Evolutionary conservation across 1,284 basidiomycete genomes (phyloP), one percentile per base, ranked within the genome.

Genomic region (Irpex sp.): DNA sequence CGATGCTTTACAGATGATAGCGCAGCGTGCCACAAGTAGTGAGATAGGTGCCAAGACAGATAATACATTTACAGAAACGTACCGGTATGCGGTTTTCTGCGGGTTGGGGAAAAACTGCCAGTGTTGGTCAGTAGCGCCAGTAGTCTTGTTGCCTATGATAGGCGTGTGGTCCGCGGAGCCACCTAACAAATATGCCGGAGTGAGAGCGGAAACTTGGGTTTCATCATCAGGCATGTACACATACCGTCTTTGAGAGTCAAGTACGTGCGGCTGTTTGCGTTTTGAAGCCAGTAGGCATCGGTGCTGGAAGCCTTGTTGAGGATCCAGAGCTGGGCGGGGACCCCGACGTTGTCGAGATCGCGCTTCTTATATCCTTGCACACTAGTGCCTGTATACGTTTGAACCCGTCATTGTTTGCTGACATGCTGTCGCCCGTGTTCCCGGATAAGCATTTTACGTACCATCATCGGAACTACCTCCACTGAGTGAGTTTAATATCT

Each of bases 341-440:
- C 57, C 4, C 4, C 7, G 36, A 8, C 13, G 19, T 58, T 37
- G 15, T 46, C 19, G 17, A 58, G 57, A 17, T 58, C 57, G 57
- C 57, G 57, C 57, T 58, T 58, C 36, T n/a, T 15, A n/a, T 43
- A 58, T 9, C 57, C 55, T 35, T 57, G 55, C 6, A 57, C 17
- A n/a, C 35, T 57, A 17, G 55, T 35, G 19, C 31, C 55, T 57
- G 31, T 7, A 35, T 21, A 15, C 5, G 26, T 57, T 9, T 21
- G 4, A 7, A 43, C 11, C 15, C 1, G 39, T 43, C 39, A 26
- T 26, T 26, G 3, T 26, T 26, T 26, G 26, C 3, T 26, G 3
- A 15, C 8, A 43, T 43, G 39, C 11, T 26, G 26, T 26, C 26
- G 3, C 26, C 3, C 26, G 26, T 43, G 15, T 43, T 9, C 15